These are phyloP conservation scores for Martensiomyces pterosporus DNA, from an alignment of 192 early-diverging fungal genomes.

Conservation along the genomic window DNA sequence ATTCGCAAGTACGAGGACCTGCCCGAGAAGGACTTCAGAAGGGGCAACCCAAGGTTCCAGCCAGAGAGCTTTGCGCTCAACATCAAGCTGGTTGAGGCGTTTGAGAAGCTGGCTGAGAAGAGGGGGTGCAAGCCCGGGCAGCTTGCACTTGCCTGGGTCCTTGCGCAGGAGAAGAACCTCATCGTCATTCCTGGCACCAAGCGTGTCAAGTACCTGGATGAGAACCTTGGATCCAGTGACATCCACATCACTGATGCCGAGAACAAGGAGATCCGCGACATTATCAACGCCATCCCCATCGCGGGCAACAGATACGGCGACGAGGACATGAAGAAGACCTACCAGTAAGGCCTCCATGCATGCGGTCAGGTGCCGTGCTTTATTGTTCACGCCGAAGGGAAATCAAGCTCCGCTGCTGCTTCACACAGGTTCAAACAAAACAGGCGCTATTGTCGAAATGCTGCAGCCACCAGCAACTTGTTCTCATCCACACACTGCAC, in stretches of 20 bases:
- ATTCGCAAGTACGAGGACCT: conserved; percentile 56
- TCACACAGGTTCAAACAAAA: no score
- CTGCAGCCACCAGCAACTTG: no score
- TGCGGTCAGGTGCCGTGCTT: no score
- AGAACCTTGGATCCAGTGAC: not conserved
- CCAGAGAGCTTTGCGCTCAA: conserved; percentile 60
- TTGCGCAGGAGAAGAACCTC: conserved; percentile 5
- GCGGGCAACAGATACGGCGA: conserved; percentile 3
- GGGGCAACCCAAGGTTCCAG: conserved; percentile 54
- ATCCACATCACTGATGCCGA: not conserved
- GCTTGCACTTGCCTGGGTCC: conserved; percentile 2
- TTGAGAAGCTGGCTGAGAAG: conserved; percentile 52
- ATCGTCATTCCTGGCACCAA: conserved; percentile 3
- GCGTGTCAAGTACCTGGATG: not conserved
- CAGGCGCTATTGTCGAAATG: no score
- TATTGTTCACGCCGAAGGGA: no score
- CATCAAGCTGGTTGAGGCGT: conserved; percentile 52
- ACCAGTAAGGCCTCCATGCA: no score
- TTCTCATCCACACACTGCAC: no score
- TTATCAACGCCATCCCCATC: conserved; percentile 2
- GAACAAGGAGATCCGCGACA: conserved; percentile 1
- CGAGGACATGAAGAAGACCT: not conserved
- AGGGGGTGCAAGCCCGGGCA: conserved; percentile 17
- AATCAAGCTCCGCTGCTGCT: no score
- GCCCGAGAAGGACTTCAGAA: conserved; percentile 51